Conservation (phyloP, 139 green algal genomes). For the Desmodesmus armatus region DNA sequence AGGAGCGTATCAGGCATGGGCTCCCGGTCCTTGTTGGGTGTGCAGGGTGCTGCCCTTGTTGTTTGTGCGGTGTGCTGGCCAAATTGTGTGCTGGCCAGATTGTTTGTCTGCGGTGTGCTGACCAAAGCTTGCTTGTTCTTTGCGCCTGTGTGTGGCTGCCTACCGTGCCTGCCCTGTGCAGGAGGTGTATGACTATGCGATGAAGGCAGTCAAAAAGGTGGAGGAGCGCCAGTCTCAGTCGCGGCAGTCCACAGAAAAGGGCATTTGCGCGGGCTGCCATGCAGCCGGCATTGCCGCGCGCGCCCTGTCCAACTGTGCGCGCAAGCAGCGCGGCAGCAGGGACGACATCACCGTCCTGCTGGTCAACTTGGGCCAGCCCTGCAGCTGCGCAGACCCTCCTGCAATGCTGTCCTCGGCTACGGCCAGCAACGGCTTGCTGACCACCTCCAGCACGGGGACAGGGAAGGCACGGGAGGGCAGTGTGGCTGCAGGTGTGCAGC, state of each 20-base stretch:
- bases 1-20: too few relatives aligned
- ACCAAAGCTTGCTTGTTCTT: too few relatives aligned
- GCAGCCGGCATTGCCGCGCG: constrained; percentile 43
- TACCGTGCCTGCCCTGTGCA: not conserved
- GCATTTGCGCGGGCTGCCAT: constrained; percentile 18
- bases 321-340: constrained; percentile 37
- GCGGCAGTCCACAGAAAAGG: not conserved
- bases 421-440: not conserved
- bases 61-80: too few relatives aligned
- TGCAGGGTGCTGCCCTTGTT: too few relatives aligned
- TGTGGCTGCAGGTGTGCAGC: constrained; percentile 18
- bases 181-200: constrained; percentile 35
- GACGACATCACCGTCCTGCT: constrained; percentile 60
- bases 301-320: constrained; percentile 42
- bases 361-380: constrained; percentile 47
- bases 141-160: too few relatives aligned
- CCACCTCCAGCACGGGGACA: not conserved
- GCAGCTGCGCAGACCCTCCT: not conserved
- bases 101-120: too few relatives aligned
- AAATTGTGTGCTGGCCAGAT: too few relatives aligned
- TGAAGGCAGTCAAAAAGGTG: constrained; percentile 21
- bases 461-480: not conserved
- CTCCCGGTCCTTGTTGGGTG: too few relatives aligned
- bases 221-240: constrained; percentile 26
- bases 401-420: not conserved